Evolutionary conservation across 176 grass and related monocot species (phyloP).

Genomic region (Avena sativa): DNA sequence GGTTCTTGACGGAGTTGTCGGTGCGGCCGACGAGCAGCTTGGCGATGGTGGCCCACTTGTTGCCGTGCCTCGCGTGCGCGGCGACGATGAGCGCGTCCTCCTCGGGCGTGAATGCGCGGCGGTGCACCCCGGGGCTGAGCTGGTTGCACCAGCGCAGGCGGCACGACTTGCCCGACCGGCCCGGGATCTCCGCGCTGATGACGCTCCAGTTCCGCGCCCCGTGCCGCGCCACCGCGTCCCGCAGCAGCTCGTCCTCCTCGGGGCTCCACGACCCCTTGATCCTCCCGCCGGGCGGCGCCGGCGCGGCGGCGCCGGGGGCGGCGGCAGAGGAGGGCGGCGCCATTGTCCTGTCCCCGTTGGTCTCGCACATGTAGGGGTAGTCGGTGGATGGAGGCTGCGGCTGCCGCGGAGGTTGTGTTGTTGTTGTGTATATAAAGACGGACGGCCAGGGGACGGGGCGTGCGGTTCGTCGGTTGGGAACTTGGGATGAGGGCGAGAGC

Average conservation of each 20-base stretch:
- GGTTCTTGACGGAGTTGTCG: slow-evolving; percentile 98
- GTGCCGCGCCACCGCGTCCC: slow-evolving; percentile 57
- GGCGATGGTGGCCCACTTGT: slow-evolving; percentile 96
- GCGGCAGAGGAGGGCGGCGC: background rate
- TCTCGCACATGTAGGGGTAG: background rate
- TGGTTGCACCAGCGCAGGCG: slow-evolving; percentile 95
- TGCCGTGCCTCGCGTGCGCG: slow-evolving; percentile 65
- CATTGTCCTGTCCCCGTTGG: background rate
- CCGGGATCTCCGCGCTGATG: slow-evolving; percentile 68
- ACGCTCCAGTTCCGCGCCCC: slow-evolving; percentile 80
- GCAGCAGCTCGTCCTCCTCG: slow-evolving; percentile 79
- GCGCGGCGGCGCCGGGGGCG: background rate
- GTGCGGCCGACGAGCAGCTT: slow-evolving; percentile 76
- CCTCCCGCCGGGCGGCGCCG: background rate
- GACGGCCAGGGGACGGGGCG: too few relatives aligned
- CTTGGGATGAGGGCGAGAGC: background rate
- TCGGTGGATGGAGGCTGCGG: background rate
- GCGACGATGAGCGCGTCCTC: slow-evolving; percentile 75
- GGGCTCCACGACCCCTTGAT: slow-evolving; percentile 91
- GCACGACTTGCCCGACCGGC: slow-evolving; percentile 89
- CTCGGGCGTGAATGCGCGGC: slow-evolving; percentile 76
- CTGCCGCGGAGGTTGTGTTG: background rate
- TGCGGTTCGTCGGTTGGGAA: too few relatives aligned
- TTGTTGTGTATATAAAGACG: slow-evolving; percentile 34
- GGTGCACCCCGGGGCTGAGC: slow-evolving; percentile 82